Conservation (phyloP, 2,329 filamentous ascomycete species). For the Dothiorella sarmentorum region DNA sequence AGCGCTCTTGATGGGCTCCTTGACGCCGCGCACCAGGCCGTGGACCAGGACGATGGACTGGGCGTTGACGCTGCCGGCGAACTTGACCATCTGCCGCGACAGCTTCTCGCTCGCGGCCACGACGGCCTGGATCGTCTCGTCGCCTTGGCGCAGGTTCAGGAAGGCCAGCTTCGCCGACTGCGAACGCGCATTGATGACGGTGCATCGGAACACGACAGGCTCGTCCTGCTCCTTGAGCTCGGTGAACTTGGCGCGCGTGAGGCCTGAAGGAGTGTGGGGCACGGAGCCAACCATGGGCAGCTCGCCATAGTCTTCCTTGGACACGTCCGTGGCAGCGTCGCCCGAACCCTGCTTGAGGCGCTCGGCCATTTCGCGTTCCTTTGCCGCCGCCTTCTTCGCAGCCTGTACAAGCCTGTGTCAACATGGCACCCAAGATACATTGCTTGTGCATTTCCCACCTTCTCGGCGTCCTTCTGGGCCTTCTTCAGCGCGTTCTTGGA, state of each 20-base stretch:
- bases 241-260: constrained; percentile 58
- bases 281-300: constrained; percentile 57
- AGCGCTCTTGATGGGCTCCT: constrained; percentile 85
- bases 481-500: constrained; percentile 44
- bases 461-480: constrained; percentile 41
- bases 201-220: constrained; percentile 68
- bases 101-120: constrained; percentile 58
- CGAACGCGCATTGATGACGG: constrained; percentile 81
- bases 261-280: constrained; percentile 49
- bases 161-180: constrained; percentile 92
- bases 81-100: constrained; percentile 94
- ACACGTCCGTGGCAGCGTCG: constrained; percentile 62
- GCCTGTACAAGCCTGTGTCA: constrained; percentile 28
- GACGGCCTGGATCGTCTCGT: constrained; percentile 80
- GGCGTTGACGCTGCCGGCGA: constrained; percentile 67
- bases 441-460: constrained; percentile 24
- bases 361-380: constrained; percentile 51
- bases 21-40: constrained; percentile 74
- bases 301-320: constrained; percentile 76
- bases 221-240: constrained; percentile 33
- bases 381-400: constrained; percentile 40
- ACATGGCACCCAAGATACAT: neutral
- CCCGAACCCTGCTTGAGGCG: constrained; percentile 57
- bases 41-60: constrained; percentile 84
- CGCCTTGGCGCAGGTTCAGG: constrained; percentile 73